Base-by-base conservation (phyloP, 345 rosid species). In the Cardamine resedifolia region DNA sequence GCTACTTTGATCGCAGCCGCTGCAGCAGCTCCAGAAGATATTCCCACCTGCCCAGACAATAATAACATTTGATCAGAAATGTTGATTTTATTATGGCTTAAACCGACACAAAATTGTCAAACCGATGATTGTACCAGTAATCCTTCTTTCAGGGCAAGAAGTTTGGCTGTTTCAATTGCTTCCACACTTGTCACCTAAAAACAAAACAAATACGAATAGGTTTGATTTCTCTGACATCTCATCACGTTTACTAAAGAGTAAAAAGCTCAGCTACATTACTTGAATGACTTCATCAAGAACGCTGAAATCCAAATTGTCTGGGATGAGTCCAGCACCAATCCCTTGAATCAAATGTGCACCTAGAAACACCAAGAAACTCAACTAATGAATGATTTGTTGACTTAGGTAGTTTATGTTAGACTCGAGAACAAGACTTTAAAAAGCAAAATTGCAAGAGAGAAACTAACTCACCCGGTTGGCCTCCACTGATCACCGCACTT, bases 21-120 rank as follows among this genome's bases (percentile, higher is more conserved):
- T 15, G 90, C 85, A 45, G 92, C 90, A 16, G 88, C 92, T 74
- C 90, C 92, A 1, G 92, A 87, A 7, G 92, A 87, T 76, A 87
- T 87, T 26, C 92, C 92, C 9, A 82, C 90, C 88, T 87, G 74
- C 61, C 19, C n/a, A 60, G 38, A 48, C 60, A 2, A 30, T 11
- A 10, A 33, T n/a, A n/a, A n/a, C 45, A 63, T 50, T 5, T 4
- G 0, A 34, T 64, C 23, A 71, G 18, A 30, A 49, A 31, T 36
- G 43, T 50, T 31, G 28, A 19, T 51, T 43, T 31, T 16, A 27
- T 16, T n/a, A n/a, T n/a, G 49, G 21, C 15, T 64, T 48, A 57
- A 41, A 31, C 69, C 41, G 9, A 48, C 2, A 56, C 20, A 33
- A 57, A 27, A 10, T 7, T 28, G 18, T 39, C 10, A 63, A 63